Conservation (phyloP, 1,284 basidiomycete species). For the Dichomitus squalens region DNA sequence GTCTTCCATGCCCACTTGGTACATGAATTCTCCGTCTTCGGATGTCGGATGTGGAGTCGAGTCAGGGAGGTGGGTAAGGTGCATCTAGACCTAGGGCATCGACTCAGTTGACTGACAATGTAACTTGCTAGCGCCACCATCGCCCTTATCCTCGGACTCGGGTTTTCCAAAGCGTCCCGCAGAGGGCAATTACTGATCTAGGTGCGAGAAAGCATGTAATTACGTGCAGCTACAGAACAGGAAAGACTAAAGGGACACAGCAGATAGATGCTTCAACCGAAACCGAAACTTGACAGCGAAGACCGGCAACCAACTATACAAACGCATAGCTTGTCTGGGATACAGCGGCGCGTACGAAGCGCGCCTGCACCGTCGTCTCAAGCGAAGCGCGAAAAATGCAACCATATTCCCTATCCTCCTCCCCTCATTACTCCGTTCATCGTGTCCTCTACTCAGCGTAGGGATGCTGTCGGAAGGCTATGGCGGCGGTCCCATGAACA, state of each 20-base stretch:
- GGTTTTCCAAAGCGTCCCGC: neutral
- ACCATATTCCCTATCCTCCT: neutral
- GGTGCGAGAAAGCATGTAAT: neutral
- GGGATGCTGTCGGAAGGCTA: too few species aligned
- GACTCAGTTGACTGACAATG: neutral
- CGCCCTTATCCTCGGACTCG: neutral
- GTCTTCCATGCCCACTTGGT: neutral
- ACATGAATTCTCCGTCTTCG: neutral
- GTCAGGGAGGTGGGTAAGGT: neutral
- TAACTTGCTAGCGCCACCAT: neutral
- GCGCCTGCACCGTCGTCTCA: neutral
- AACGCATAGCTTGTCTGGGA: constrained; percentile 9
- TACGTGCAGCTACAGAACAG: constrained; percentile 7
- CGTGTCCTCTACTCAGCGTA: neutral
- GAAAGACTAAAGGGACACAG: constrained; percentile 12
- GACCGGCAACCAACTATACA: constrained; percentile 1
- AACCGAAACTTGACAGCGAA: constrained; percentile 1
- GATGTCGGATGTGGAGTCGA: neutral
- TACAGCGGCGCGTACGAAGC: neutral
- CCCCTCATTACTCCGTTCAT: too few species aligned
- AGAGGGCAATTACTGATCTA: neutral
- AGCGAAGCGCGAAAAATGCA: neutral
- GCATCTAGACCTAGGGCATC: neutral
- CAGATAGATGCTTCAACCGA: neutral
- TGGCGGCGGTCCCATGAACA: constrained; percentile 46